Conservation (phyloP, 1,284 basidiomycete genomes). For the Ceratobasidium sp. region DNA sequence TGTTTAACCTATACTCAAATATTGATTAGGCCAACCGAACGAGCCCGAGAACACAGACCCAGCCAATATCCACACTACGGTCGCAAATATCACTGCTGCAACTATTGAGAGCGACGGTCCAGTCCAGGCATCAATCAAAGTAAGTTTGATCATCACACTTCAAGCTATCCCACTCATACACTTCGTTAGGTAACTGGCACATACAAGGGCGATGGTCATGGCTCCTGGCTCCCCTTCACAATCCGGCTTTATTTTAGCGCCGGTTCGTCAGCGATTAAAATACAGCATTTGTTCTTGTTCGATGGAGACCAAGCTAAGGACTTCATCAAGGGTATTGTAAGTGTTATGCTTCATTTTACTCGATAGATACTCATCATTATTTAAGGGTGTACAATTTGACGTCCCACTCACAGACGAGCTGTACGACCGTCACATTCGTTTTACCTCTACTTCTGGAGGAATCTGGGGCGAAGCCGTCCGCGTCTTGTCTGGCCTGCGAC, state of each 20-base stretch:
- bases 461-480: conserved; percentile 54
- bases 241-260: conserved; percentile 53
- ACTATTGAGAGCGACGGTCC: conserved; percentile 53
- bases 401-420: conserved; percentile 52
- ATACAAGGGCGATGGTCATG: conserved; percentile 51
- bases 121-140: conserved; percentile 55
- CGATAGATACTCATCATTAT: not conserved
- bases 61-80: conserved; percentile 41
- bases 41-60: conserved; percentile 45
- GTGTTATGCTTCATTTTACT: conserved; percentile 23
- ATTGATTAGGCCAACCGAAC: conserved; percentile 46
- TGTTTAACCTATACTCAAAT: not conserved
- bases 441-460: conserved; percentile 50
- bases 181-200: conserved; percentile 51
- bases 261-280: conserved; percentile 50
- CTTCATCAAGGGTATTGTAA: conserved; percentile 54
- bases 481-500: conserved; percentile 52
- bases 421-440: conserved; percentile 53
- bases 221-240: conserved; percentile 52
- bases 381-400: conserved; percentile 50
- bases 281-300: conserved; percentile 55
- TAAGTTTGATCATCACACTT: conserved; percentile 29
- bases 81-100: conserved; percentile 49
- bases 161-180: not conserved
- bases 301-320: conserved; percentile 54